phyloP scores from a whole-genome alignment of 805 yeast species.

The Ogataea polymorpha region DNA sequence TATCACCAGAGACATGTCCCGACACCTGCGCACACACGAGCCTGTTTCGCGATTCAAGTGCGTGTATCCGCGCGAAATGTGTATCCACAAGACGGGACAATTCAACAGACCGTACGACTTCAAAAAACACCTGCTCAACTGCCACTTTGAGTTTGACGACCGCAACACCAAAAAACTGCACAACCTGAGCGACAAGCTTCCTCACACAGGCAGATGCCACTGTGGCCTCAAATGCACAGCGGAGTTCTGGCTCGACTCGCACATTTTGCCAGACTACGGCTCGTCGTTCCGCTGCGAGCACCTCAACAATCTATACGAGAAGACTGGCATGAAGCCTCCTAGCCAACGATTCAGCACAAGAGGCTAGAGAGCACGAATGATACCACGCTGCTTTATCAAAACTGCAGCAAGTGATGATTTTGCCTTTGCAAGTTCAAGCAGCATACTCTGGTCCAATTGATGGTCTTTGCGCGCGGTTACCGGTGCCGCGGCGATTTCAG shows the following conservation, averaged over 20 bases:
- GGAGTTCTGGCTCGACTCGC: slow-evolving; percentile 53
- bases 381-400: not conserved
- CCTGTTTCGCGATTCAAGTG: slow-evolving; percentile 54
- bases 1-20: slow-evolving; percentile 57
- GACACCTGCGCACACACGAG: slow-evolving; percentile 64
- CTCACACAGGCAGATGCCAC: slow-evolving; percentile 48
- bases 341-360: slow-evolving; percentile 18
- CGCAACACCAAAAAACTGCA: slow-evolving; percentile 41
- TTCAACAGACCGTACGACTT: slow-evolving; percentile 68
- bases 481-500: slow-evolving; percentile 17
- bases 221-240: slow-evolving; percentile 52
- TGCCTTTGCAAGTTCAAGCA: slow-evolving; percentile 9
- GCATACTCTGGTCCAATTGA: not conserved
- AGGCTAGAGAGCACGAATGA: not conserved
- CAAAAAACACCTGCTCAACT: slow-evolving; percentile 61
- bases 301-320: slow-evolving; percentile 14
- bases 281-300: slow-evolving; percentile 15
- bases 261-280: slow-evolving; percentile 39
- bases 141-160: slow-evolving; percentile 56
- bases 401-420: slow-evolving; percentile 10
- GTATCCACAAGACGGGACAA: slow-evolving; percentile 57
- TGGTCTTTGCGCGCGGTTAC: not conserved
- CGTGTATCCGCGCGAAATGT: slow-evolving; percentile 50
- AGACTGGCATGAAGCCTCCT: slow-evolving; percentile 17
- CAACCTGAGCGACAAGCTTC: slow-evolving; percentile 51